Percentiles rank a stretch among this genome's conserved stretches.
phyloP scores from a whole-genome alignment of 2,329 filamentous ascomycete species.

The Fusarium mundagurra region DNA sequence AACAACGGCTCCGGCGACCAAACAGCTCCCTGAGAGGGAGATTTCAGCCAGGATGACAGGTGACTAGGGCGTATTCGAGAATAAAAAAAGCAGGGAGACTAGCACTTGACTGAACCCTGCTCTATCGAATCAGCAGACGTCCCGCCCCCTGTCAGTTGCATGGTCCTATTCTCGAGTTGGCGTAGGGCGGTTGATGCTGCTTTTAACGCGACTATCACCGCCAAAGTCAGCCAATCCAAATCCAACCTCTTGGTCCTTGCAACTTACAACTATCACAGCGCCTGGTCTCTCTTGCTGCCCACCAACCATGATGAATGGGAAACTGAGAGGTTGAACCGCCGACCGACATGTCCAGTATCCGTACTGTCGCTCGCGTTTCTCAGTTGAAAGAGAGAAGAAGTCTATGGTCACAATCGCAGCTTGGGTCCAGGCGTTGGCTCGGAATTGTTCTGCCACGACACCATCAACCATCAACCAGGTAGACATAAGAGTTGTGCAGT shows the following conservation, averaged over 20 bases:
- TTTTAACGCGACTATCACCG: slow-evolving; percentile 41
- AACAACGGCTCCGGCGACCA: slow-evolving; percentile 37
- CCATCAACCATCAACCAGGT: slow-evolving; percentile 2
- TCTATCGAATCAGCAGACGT: slow-evolving; percentile 31
- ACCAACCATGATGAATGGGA: slow-evolving; percentile 20
- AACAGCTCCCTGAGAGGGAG: slow-evolving; percentile 37
- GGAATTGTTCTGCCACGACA: slow-evolving; percentile 16
- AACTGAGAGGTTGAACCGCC: slow-evolving; percentile 26
- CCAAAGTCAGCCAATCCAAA: slow-evolving; percentile 36
- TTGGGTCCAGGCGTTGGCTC: slow-evolving; percentile 29
- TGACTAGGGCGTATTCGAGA: slow-evolving; percentile 40
- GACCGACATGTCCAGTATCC: slow-evolving; percentile 19
- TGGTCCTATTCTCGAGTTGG: slow-evolving; percentile 28
- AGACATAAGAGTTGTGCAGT: background rate
- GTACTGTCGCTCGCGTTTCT: slow-evolving; percentile 5
- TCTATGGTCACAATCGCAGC: slow-evolving; percentile 21
- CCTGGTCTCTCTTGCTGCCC: slow-evolving; percentile 20
- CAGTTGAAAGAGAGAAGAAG: slow-evolving; percentile 10
- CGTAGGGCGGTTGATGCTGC: slow-evolving; percentile 38
- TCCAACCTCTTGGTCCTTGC: slow-evolving; percentile 22
- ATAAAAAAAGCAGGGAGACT: slow-evolving; percentile 40
- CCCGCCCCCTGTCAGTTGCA: slow-evolving; percentile 18
- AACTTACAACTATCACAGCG: slow-evolving; percentile 41
- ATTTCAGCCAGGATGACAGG: slow-evolving; percentile 32
- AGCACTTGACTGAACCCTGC: slow-evolving; percentile 17